phyloP scores from a whole-genome alignment of 2,329 filamentous ascomycete genomes.

The Epichloe festucae region DNA sequence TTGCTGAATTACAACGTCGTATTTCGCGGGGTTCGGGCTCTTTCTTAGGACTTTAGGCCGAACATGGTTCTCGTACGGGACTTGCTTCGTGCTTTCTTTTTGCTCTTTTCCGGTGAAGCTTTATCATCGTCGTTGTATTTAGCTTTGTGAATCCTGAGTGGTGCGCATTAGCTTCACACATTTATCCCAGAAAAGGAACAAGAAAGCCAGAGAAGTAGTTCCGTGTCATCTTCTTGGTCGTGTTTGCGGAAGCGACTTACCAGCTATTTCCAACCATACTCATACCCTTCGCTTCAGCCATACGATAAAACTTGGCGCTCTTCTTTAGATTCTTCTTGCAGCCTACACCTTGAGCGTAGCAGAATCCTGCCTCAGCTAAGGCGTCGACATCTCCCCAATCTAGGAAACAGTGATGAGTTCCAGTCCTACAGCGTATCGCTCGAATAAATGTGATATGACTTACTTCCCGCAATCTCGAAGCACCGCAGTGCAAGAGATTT shows the following conservation, averaged over 20 bases:
- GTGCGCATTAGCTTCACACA: neutral
- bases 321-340: conserved; percentile 95
- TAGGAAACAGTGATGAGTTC: conserved; percentile 15
- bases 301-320: conserved; percentile 78
- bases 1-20: neutral
- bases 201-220: neutral
- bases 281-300: conserved; percentile 85
- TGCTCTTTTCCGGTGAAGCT: conserved; percentile 29
- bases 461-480: conserved; percentile 87
- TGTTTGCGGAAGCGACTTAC: conserved; percentile 38
- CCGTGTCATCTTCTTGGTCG: neutral
- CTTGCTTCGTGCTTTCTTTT: conserved; percentile 58
- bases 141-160: conserved; percentile 78
- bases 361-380: conserved; percentile 86
- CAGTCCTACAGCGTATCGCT: neutral
- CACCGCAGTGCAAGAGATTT: conserved; percentile 77
- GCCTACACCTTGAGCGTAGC: conserved; percentile 84
- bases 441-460: conserved; percentile 20
- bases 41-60: conserved; percentile 28
- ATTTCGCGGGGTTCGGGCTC: neutral
- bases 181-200: neutral
- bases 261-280: conserved; percentile 98
- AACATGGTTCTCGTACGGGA: conserved; percentile 66
- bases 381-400: conserved; percentile 93
- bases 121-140: conserved; percentile 67